Conservation (phyloP, 2,329 filamentous ascomycete species). For the Phialophora tarda region DNA sequence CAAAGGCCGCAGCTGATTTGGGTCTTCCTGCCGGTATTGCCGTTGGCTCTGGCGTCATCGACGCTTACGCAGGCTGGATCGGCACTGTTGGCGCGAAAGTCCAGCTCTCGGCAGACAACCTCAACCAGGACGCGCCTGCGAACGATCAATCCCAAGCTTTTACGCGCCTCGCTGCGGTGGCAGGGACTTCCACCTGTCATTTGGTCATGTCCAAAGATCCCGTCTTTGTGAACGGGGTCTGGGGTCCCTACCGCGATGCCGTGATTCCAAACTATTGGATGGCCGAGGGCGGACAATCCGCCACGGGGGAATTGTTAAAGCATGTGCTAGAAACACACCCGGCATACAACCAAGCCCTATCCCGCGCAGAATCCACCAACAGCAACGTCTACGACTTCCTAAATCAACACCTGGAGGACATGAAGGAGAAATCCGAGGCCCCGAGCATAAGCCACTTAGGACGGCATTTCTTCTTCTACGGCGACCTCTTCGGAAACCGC, state of each 20-base stretch:
- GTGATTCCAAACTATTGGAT: slow-evolving; percentile 93
- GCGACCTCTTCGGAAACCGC: slow-evolving; percentile 94
- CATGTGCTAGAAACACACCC: slow-evolving; percentile 96
- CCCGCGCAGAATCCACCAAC: slow-evolving; percentile 79
- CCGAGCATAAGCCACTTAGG: slow-evolving; percentile 83
- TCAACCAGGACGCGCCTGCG: slow-evolving; percentile 70
- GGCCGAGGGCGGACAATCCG: slow-evolving; percentile 95
- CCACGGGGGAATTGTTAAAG: slow-evolving; percentile 91
- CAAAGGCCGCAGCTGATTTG: slow-evolving; percentile 80
- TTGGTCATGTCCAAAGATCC: slow-evolving; percentile 92
- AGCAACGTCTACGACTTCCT: slow-evolving; percentile 95
- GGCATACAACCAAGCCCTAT: slow-evolving; percentile 79
- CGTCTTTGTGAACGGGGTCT: slow-evolving; percentile 93
- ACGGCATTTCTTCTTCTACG: slow-evolving; percentile 98
- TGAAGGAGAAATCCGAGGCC: slow-evolving; percentile 71
- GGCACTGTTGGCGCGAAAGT: slow-evolving; percentile 98
- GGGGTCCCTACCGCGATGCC: slow-evolving; percentile 96
- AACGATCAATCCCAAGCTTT: slow-evolving; percentile 94
- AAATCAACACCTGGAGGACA: slow-evolving; percentile 80
- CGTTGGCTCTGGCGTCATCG: slow-evolving; percentile 94
- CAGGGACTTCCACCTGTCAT: slow-evolving; percentile 96
- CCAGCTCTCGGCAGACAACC: slow-evolving; percentile 69
- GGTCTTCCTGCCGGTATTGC: slow-evolving; percentile 86
- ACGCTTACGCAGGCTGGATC: slow-evolving; percentile 98
- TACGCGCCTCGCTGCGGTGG: slow-evolving; percentile 88